A percentile compares a stretch with the other conserved stretches of the same genome.
phyloP scores from a whole-genome alignment of 1,284 basidiomycete species.

The Marasmius sp. region DNA sequence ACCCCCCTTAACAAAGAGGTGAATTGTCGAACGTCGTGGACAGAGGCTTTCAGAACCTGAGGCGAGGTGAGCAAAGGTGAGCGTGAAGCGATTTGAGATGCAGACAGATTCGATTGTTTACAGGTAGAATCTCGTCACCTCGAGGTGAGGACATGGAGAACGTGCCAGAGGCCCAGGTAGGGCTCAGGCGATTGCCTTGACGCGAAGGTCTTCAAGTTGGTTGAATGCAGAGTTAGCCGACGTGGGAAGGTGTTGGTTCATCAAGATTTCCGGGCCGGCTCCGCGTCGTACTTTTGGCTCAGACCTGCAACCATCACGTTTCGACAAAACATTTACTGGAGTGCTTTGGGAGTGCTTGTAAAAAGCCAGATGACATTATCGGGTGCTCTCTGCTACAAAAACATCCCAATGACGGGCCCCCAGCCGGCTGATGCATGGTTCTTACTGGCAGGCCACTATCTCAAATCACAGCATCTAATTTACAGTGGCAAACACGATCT shows the following conservation, averaged over 20 bases:
- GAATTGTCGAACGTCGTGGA: conserved; percentile 79
- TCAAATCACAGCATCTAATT: background rate
- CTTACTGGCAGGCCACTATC: background rate
- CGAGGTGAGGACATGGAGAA: background rate
- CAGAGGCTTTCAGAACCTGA: conserved; percentile 76
- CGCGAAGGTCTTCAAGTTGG: background rate
- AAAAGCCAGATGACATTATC: no score
- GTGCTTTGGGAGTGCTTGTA: no score
- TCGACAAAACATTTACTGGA: no score
- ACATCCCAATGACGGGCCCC: no score
- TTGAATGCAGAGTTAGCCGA: background rate
- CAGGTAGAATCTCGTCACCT: conserved; percentile 2
- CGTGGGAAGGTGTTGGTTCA: no score
- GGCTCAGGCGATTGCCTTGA: background rate
- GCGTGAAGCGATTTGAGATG: no score
- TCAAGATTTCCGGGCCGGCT: no score
- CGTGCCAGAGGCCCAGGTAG: background rate
- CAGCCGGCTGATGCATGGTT: background rate
- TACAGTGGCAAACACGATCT: background rate
- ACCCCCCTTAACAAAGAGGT: conserved; percentile 75
- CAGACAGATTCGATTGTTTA: background rate
- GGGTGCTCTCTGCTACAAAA: no score
- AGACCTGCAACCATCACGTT: no score
- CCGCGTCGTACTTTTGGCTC: no score
- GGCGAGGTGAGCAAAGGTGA: background rate